Conservation (phyloP, 2,329 filamentous ascomycete genomes). For the Lojkania enalia region DNA sequence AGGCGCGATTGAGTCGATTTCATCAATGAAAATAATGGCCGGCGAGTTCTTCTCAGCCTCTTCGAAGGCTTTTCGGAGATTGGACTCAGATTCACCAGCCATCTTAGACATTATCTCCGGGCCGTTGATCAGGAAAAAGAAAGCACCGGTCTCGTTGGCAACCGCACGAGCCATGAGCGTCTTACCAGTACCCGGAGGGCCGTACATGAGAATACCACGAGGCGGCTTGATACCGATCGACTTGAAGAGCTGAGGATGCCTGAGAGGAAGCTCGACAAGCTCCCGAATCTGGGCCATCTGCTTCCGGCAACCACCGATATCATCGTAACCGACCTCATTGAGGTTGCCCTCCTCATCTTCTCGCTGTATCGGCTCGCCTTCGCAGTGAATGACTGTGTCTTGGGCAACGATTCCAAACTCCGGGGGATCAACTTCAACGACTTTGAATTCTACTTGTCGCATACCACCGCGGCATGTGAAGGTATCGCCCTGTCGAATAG, state of each 20-base stretch:
- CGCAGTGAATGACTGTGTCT: slow-evolving; percentile 98
- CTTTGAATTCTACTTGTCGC: slow-evolving; percentile 99
- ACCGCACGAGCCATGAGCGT: slow-evolving; percentile 98
- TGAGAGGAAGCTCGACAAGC: slow-evolving; percentile 93
- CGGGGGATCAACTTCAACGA: slow-evolving; percentile 96
- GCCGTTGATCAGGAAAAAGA: slow-evolving; percentile 99
- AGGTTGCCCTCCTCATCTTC: slow-evolving; percentile 99
- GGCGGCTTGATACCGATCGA: slow-evolving; percentile 99
- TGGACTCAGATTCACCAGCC: slow-evolving; percentile 98
- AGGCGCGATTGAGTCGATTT: slow-evolving; percentile 98
- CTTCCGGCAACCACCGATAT: slow-evolving; percentile 98
- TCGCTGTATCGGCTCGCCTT: slow-evolving; percentile 94
- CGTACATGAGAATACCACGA: slow-evolving; percentile 90
- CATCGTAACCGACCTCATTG: slow-evolving; percentile 98
- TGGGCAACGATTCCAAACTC: slow-evolving; percentile 99
- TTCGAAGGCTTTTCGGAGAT: slow-evolving; percentile 98
- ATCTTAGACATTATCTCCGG: slow-evolving; percentile 99
- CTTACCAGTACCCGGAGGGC: slow-evolving; percentile 98
- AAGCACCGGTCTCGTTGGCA: slow-evolving; percentile 97
- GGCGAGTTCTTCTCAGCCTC: slow-evolving; percentile 99
- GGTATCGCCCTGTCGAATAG: slow-evolving; percentile 93
- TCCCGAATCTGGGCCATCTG: slow-evolving; percentile 99
- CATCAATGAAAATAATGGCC: slow-evolving; percentile 99
- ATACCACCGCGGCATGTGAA: slow-evolving; percentile 98
- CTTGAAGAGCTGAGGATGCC: slow-evolving; percentile 99